Percentiles rank a stretch among this genome's conserved stretches.
Conservation (phyloP, 257 asterid genomes). For the Orobanche coerulescens region DNA sequence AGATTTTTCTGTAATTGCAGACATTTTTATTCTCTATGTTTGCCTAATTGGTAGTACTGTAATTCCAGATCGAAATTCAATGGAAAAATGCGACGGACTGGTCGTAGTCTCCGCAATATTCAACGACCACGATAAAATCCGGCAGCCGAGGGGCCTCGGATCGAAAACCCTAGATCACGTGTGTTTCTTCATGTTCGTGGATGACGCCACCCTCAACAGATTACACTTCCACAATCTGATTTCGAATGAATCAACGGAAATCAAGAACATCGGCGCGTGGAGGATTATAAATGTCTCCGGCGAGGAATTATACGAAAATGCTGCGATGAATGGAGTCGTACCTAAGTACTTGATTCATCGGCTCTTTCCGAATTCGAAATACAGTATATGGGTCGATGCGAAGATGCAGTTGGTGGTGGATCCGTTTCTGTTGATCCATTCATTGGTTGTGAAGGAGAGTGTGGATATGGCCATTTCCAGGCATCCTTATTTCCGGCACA, state of each 20-base stretch:
- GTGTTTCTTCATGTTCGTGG: constrained; percentile 84
- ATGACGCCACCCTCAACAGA: constrained; percentile 51
- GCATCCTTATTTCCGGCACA: constrained; percentile 65
- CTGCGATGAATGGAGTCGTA: constrained; percentile 85
- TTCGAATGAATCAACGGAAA: constrained; percentile 30
- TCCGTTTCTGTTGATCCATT: constrained; percentile 67
- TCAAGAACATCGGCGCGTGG: constrained; percentile 77
- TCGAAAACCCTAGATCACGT: constrained; percentile 44
- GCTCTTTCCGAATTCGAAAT: constrained; percentile 73
- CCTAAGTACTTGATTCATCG: constrained; percentile 70
- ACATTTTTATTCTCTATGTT: neutral
- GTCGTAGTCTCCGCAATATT: constrained; percentile 86
- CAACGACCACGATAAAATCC: constrained; percentile 82
- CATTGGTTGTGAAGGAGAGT: constrained; percentile 48
- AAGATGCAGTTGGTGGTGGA: constrained; percentile 83
- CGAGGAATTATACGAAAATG: constrained; percentile 40
- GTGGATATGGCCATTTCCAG: constrained; percentile 80
- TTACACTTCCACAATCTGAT: constrained; percentile 45
- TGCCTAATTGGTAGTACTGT: no score
- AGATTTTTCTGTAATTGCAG: no score
- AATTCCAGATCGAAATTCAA: constrained; percentile 42
- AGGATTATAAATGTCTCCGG: constrained; percentile 46
- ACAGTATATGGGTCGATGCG: constrained; percentile 85
- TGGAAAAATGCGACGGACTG: constrained; percentile 64
- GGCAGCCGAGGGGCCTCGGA: constrained; percentile 89